Percentiles rank a stretch among this genome's conserved stretches.
These are phyloP conservation scores for Ajuga reptans DNA, from an alignment of 305 asterid species.

Conservation along the genomic window DNA sequence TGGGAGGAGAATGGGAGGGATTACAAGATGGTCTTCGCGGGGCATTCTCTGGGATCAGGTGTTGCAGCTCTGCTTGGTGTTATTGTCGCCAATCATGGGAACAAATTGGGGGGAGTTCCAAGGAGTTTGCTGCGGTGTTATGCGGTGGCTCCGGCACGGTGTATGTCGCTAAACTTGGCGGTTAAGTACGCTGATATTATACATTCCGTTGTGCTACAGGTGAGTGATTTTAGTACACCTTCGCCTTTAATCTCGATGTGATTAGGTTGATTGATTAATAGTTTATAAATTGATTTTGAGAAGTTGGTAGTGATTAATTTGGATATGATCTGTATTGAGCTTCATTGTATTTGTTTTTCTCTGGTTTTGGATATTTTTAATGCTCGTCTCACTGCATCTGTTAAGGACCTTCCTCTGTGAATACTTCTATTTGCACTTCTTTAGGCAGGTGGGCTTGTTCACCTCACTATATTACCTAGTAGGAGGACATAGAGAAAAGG, in stretches of 20 bases:
- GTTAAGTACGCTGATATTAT: conserved; percentile 87
- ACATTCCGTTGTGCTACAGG: conserved; percentile 79
- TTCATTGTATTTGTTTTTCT: neutral
- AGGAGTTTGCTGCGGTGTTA: conserved; percentile 60
- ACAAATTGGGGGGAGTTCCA: conserved; percentile 64
- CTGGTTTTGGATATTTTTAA: neutral
- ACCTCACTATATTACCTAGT: neutral
- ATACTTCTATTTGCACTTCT: neutral
- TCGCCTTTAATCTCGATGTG: neutral
- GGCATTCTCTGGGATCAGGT: conserved; percentile 94
- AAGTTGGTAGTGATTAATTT: neutral
- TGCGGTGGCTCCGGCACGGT: conserved; percentile 85
- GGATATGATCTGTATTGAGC: neutral
- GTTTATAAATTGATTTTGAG: neutral
- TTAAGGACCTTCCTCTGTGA: neutral
- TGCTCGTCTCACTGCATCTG: neutral
- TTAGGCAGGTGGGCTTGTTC: neutral
- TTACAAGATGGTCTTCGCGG: conserved; percentile 73
- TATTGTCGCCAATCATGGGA: conserved; percentile 68
- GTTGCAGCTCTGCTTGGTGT: conserved; percentile 65
- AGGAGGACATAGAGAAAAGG: neutral
- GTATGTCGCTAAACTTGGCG: conserved; percentile 93
- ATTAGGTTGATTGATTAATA: neutral
- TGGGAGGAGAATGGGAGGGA: conserved; percentile 75
- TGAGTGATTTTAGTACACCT: conserved; percentile 11